phyloP scores from a whole-genome alignment of 2,329 filamentous ascomycete species.

The Cadophora sp. region DNA sequence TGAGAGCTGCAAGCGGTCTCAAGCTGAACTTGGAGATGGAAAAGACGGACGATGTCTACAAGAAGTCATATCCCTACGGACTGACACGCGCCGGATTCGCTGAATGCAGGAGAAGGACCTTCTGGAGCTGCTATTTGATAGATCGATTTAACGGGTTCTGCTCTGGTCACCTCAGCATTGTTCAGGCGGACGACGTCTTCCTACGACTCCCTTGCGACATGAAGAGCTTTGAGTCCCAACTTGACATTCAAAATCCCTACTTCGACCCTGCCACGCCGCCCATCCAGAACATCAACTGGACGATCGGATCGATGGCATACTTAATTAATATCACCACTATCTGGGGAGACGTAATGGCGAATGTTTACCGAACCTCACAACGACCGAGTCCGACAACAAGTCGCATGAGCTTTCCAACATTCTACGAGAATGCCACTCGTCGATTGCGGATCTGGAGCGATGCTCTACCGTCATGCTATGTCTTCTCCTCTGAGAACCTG shows the following conservation, averaged over 20 bases:
- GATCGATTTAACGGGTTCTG: constrained; percentile 70
- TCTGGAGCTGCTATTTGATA: constrained; percentile 75
- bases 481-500: constrained; percentile 63
- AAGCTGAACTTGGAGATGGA: constrained; percentile 69
- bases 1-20: constrained; percentile 64
- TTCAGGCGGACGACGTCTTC: constrained; percentile 70
- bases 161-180: constrained; percentile 57
- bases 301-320: constrained; percentile 56
- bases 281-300: constrained; percentile 47
- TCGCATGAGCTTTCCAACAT: constrained; percentile 50
- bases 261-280: constrained; percentile 60
- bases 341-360: constrained; percentile 69
- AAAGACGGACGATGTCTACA: constrained; percentile 49
- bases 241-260: constrained; percentile 61
- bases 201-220: constrained; percentile 69
- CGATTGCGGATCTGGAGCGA: constrained; percentile 64
- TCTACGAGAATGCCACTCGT: constrained; percentile 58
- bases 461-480: constrained; percentile 60
- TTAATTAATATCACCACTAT: constrained; percentile 67
- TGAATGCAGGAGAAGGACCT: constrained; percentile 73
- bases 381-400: constrained; percentile 24
- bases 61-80: constrained; percentile 58
- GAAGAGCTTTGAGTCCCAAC: constrained; percentile 65
- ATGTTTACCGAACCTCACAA: constrained; percentile 58
- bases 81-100: constrained; percentile 63